These are phyloP conservation scores for Mycena indigotica DNA, from an alignment of 768 basidiomycete species.

Conservation along the genomic window DNA sequence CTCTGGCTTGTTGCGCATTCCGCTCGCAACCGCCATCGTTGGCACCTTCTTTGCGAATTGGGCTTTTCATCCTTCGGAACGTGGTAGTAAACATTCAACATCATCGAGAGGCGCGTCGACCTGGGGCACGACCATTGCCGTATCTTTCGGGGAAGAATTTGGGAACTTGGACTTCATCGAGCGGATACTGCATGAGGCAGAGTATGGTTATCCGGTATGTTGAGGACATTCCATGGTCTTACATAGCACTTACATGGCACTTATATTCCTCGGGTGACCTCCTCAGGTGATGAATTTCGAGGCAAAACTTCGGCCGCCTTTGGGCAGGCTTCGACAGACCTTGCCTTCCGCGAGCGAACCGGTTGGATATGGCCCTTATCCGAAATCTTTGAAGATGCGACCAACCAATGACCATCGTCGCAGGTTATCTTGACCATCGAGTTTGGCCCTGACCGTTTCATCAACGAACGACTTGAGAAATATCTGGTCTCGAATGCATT, in stretches of 20 bases:
- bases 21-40: background rate
- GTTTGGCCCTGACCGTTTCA: too few species aligned
- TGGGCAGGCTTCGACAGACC: background rate
- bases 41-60: background rate
- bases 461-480: too few species aligned
- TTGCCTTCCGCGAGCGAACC: constrained; percentile 2
- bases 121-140: constrained; percentile 9
- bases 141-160: constrained; percentile 1
- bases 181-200: background rate
- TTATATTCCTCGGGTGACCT: too few species aligned
- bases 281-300: too few species aligned
- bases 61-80: background rate
- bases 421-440: constrained; percentile 14
- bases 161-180: constrained; percentile 18
- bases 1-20: background rate
- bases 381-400: constrained; percentile 18
- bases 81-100: background rate
- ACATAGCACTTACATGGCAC: too few species aligned
- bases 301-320: too few species aligned
- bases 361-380: constrained; percentile 19
- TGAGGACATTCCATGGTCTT: too few species aligned
- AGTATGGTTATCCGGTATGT: constrained; percentile 9
- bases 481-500: too few species aligned
- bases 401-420: constrained; percentile 16
- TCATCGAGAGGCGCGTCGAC: background rate